Evolutionary conservation across 2,329 filamentous ascomycete genomes (phyloP), one percentile per base, ranked within the genome.

Genomic region (Metarhizium brunneum): DNA sequence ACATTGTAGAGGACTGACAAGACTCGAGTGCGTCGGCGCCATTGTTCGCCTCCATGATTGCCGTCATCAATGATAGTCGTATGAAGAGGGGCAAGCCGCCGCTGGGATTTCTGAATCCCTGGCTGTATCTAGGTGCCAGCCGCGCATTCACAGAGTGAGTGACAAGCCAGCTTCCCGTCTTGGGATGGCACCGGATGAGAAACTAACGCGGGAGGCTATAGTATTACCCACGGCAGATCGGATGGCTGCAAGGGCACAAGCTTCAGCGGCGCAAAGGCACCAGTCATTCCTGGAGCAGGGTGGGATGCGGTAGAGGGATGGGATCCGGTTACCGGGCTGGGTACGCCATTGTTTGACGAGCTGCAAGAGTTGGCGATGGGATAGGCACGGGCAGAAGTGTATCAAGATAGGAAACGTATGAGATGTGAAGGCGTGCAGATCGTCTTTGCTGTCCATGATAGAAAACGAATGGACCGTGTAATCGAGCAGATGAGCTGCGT

Each of bases 61-160:
- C 80, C 1, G 75, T 87, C 42, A 67, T 90, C 52, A 89, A 89
- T 64, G 81, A 84, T 57, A 78, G 80, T 25, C 74, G 84, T 36
- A 68, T 87, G 50, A 71, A 76, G 16, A 70, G 72, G n/a, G 80
- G 80, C 1, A 76, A 77, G 64, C 66, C 76, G 6, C 63, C 72
- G 0, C 68, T 86, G 62, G 82, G 83, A 1, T 85, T 84, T 62
- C 66, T 86, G 30, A 85, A 85, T 65, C 82, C 82, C 1, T 83
- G 79, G 77, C 68, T 86, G 16, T 85, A 85, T 61, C 63, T 65
- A 8, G 56, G 62, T 29, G 69, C 66, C 1, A 50, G 59, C 5
- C 38, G 54, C 10, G 71, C 58, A 3, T 70, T 74, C 20, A 71
- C 65, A 4, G 72, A 74, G 64, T 72, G 65, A 45, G 68, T 62